Evolutionary conservation across 352 stramenopile genomes (phyloP), one percentile per base, ranked within the genome.

Genomic region (Pythium aquatile): DNA sequence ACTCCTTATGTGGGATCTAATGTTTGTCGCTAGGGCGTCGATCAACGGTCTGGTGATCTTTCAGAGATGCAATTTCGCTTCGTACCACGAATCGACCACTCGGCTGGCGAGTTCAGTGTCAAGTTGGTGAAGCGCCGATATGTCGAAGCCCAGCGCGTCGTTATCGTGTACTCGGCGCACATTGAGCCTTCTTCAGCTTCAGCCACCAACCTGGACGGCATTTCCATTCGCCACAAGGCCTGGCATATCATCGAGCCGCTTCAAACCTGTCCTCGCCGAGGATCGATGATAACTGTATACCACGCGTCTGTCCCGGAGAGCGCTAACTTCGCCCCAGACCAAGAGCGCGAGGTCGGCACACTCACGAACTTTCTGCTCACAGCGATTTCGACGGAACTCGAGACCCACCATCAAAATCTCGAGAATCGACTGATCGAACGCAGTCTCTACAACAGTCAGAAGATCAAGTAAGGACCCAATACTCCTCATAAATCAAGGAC

Each of bases 351-450:
- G 35, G 54, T 68, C n/a, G 54, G 54, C 28, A 49, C 53, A 40
- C 54, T 68, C 9, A 68, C 61, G 20, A 62, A 62, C 44, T 68
- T 68, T 37, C 1, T 68, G 17, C 40, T 68, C 32, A 28, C 16
- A 16, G 33, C 53, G 13, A 32, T 68, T 6, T 51, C 44, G 2
- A 30, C 58, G 6, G 33, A 68, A 14, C 39, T 68, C n/a, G 55
- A 62, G 16, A 20, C 33, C 51, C 42, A 49, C 17, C 44, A 68
- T 3, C 61, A 54, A 9, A 9, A 3, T 1, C 40, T 68, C 14
- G 61, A 68, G 35, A 68, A 68, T 47, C 61, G 60, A 1, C 52
- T 66, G 24, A 56, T 66, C n/a, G 60, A 66, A 40, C 14, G 10
- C 35, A 40, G 9, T 40, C 35, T 40, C 35, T 10, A 4, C 7